Percentiles rank a stretch among this genome's conserved stretches.
Evolutionary conservation across 495 filamentous ascomycete genomes (phyloP).

Genomic region (Trichocladium uniseriatum): DNA sequence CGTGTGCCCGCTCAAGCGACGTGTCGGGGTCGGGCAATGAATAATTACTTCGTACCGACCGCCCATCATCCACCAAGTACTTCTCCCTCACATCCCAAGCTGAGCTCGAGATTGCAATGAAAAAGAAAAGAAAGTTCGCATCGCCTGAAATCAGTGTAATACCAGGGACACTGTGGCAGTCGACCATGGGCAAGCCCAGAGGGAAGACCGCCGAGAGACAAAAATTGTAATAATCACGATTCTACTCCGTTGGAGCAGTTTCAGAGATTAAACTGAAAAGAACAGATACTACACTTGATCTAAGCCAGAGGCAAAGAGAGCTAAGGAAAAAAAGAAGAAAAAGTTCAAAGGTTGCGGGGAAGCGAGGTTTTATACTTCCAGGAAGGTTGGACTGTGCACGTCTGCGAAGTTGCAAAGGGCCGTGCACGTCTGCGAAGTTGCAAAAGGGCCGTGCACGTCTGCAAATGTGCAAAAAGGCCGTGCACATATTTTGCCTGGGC

Average conservation of each 20-base stretch:
- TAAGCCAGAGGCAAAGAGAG: constrained; percentile 62
- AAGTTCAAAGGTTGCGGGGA: constrained; percentile 16
- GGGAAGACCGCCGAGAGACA: constrained; percentile 24
- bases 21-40: too few relatives aligned
- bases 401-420: background rate
- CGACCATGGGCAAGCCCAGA: constrained; percentile 69
- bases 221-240: constrained; percentile 84
- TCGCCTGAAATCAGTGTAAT: constrained; percentile 81
- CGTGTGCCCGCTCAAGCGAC: too few relatives aligned
- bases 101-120: constrained; percentile 45
- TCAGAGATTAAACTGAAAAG: too few relatives aligned
- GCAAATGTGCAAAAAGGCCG: too few relatives aligned
- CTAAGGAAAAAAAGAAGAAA: constrained; percentile 23
- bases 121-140: constrained; percentile 57
- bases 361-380: constrained; percentile 15
- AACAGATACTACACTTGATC: constrained; percentile 99
- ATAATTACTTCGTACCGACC: too few relatives aligned
- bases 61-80: too few relatives aligned
- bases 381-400: constrained; percentile 14
- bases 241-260: too few relatives aligned
- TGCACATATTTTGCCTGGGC: too few relatives aligned
- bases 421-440: too few relatives aligned
- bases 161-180: constrained; percentile 69
- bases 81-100: constrained; percentile 55
- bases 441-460: too few relatives aligned